phyloP scores from a whole-genome alignment of 2,329 filamentous ascomycete genomes.

The Monosporascus sp. region DNA sequence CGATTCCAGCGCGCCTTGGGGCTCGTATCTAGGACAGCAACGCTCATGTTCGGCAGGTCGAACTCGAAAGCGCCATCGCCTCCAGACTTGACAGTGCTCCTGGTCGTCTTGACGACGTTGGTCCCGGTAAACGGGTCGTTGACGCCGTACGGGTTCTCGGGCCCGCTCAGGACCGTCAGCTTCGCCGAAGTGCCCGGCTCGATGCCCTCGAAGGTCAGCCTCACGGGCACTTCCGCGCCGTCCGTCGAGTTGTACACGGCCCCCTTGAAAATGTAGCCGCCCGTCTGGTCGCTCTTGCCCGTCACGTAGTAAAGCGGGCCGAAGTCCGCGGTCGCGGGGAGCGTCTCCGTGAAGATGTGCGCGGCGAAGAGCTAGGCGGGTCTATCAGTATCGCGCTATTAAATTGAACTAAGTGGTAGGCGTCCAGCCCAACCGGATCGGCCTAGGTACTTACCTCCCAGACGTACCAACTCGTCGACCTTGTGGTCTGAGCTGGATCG shows the following conservation, averaged over 20 bases:
- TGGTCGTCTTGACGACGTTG: slow-evolving; percentile 43
- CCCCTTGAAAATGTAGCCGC: slow-evolving; percentile 42
- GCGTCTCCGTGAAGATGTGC: slow-evolving; percentile 39
- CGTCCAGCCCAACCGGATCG: neutral
- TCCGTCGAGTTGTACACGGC: slow-evolving; percentile 48
- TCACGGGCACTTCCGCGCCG: slow-evolving; percentile 37
- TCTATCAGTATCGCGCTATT: neutral
- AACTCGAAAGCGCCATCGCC: slow-evolving; percentile 45
- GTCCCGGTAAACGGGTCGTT: slow-evolving; percentile 39
- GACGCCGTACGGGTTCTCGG: slow-evolving; percentile 34
- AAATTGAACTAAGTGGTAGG: no score
- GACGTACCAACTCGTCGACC: slow-evolving; percentile 44
- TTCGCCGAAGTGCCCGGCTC: slow-evolving; percentile 31
- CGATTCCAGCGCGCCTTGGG: slow-evolving; percentile 2
- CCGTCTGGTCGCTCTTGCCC: slow-evolving; percentile 36
- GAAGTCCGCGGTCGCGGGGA: slow-evolving; percentile 36
- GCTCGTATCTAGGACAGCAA: slow-evolving; percentile 47
- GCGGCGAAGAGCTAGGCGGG: slow-evolving; percentile 35
- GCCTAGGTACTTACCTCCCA: slow-evolving; percentile 30
- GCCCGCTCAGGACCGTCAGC: slow-evolving; percentile 41
- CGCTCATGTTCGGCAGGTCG: slow-evolving; percentile 46
- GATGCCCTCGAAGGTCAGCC: slow-evolving; percentile 39
- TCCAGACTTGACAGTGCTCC: slow-evolving; percentile 33
- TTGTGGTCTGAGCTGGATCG: slow-evolving; percentile 41
- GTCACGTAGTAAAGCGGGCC: slow-evolving; percentile 46